These are phyloP conservation scores for Tillandsia leiboldiana DNA, from an alignment of 176 grass and related monocot species.

Conservation along the genomic window DNA sequence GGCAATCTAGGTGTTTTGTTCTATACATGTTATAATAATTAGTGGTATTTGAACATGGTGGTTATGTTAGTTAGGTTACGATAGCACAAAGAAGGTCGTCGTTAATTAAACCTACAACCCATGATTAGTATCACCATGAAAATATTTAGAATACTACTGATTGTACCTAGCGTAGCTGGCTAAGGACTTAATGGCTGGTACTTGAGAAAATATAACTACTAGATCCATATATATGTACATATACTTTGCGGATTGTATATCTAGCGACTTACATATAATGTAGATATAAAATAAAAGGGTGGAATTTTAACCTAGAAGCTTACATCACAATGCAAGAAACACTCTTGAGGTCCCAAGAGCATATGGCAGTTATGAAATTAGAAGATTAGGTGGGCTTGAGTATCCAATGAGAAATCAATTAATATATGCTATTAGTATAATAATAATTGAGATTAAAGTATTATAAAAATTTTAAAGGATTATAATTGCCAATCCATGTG, in stretches of 20 bases:
- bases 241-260: background rate
- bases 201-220: too few species aligned
- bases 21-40: slow-evolving; percentile 1
- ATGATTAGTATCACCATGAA: slow-evolving; percentile 16
- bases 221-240: too few species aligned
- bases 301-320: background rate
- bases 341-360: background rate
- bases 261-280: background rate
- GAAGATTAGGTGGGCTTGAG: slow-evolving; percentile 26
- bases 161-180: background rate
- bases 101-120: slow-evolving; percentile 3
- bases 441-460: too few species aligned
- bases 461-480: slow-evolving; percentile 29
- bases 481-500: slow-evolving; percentile 49
- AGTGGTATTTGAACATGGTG: slow-evolving; percentile 19
- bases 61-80: slow-evolving; percentile 20
- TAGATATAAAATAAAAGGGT: background rate
- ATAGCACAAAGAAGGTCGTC: slow-evolving; percentile 1
- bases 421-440: too few species aligned
- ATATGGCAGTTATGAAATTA: slow-evolving; percentile 15
- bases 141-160: slow-evolving; percentile 4
- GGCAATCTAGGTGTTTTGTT: slow-evolving; percentile 13
- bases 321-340: background rate
- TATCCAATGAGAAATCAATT: background rate
- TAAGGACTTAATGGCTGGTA: too few species aligned